These are phyloP conservation scores for Encephalitozoon romaleae DNA, from an alignment of 371 early-diverging fungal species.

Conservation along the genomic window DNA sequence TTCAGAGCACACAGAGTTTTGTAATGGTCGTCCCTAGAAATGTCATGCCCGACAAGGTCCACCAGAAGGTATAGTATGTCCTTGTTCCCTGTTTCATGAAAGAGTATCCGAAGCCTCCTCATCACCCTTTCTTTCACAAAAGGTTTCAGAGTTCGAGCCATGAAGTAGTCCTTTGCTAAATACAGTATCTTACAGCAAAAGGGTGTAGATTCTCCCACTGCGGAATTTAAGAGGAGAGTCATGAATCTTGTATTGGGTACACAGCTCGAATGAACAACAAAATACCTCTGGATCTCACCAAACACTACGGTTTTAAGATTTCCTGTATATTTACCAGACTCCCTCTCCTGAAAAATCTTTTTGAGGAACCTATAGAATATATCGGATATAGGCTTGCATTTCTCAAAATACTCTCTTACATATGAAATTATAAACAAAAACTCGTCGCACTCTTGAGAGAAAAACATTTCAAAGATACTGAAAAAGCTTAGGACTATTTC, in stretches of 20 bases:
- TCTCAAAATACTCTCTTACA: conserved; percentile 8
- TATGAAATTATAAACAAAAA: not conserved
- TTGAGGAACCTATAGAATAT: not conserved
- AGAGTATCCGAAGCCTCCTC: not conserved
- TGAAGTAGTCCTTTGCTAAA: not conserved
- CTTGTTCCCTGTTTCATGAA: not conserved
- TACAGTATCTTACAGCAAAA: not conserved
- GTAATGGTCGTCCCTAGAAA: not conserved
- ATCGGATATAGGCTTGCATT: conserved; percentile 9
- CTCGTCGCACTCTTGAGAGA: not conserved
- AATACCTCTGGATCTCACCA: not conserved
- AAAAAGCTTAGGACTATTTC: not conserved
- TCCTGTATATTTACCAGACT: not conserved
- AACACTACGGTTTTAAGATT: not conserved
- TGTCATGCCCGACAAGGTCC: not conserved
- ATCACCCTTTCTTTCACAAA: not conserved
- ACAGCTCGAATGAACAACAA: not conserved
- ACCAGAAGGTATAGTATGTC: not conserved
- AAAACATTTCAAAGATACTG: not conserved
- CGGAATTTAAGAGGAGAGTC: not conserved
- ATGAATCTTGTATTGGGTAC: not conserved
- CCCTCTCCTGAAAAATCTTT: not conserved
- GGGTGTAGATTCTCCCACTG: not conserved
- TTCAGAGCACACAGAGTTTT: not conserved
- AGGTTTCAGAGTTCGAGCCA: not conserved